Base-by-base conservation (phyloP, 139 green algal species). In the Micractinium sp. region DNA sequence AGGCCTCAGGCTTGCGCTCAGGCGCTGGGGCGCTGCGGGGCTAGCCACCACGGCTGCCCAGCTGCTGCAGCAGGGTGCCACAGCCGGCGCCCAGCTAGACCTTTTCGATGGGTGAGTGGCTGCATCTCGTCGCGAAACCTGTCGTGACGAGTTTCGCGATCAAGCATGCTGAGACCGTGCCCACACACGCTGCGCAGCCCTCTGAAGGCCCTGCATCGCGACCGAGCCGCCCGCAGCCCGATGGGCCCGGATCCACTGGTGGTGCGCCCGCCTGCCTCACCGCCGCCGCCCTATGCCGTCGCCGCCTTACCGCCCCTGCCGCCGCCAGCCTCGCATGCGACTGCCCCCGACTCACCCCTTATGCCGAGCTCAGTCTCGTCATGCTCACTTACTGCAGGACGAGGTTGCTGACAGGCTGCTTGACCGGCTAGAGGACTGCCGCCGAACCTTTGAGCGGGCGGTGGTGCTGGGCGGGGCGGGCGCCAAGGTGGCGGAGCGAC, bases 391-490 rank as follows among this genome's bases (percentile, higher is more conserved):
- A 29, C 71, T 96, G 47, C 90, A 96, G 91, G 85, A 83, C 3
- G 90, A 92, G 25, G 94, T 98, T 2, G 93, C 93, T 9, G 92
- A 96, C 36, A 82, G 94, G 22, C 86, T 98, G 85, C 81, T 98
- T 25, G 96, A 98, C 81, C 91, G 96, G 1, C 82, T 98, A 73
- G 94, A 97, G 81, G 96, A 98, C 91, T 97, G 94, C 90, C 90
- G 90, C 3, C 66, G 93, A 0, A 86, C 67, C 16, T 98, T 98
- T 76, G 88, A 90, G 5, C 88, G 76, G 18, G 96, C 91, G 3
- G 89, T 95, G 31, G 90, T 97, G 19, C 71, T 98, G 47, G 95
- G 94, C 9, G 96, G 69, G 61, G 84, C 94, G 88, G 95, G 94
- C 9, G 80, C 92, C 22, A 75, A 93, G 36, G 92, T 96, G 63